phyloP scores from a whole-genome alignment of 75 land plant genomes.

The Sequoiadendron giganteum region DNA sequence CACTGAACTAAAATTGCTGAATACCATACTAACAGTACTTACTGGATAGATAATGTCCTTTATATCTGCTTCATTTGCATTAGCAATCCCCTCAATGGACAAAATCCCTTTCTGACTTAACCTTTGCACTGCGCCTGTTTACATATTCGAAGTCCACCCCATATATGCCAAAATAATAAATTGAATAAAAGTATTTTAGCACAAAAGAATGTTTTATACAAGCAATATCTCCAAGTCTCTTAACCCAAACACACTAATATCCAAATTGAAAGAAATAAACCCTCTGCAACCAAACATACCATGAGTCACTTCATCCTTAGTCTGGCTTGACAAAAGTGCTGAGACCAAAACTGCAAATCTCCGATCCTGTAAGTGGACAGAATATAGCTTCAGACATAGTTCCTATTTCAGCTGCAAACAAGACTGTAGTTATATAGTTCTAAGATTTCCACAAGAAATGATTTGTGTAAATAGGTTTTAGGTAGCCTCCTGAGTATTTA shows the following conservation, averaged over 20 bases:
- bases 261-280: background rate
- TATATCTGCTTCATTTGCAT: slow-evolving; percentile 60
- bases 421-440: background rate
- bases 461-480: background rate
- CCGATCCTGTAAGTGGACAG: slow-evolving; percentile 55
- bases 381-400: slow-evolving; percentile 4
- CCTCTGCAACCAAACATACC: slow-evolving; percentile 39
- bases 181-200: background rate
- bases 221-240: background rate
- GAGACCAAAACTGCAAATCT: slow-evolving; percentile 85
- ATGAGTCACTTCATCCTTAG: slow-evolving; percentile 85
- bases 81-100: slow-evolving; percentile 54
- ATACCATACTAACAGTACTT: background rate
- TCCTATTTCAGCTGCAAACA: background rate
- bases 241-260: background rate
- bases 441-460: background rate
- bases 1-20: background rate
- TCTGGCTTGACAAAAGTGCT: slow-evolving; percentile 89
- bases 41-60: slow-evolving; percentile 75
- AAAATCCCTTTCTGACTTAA: slow-evolving; percentile 58
- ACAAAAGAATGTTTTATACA: slow-evolving; percentile 5
- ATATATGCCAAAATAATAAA: background rate
- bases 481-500: background rate
- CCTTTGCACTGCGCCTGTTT: slow-evolving; percentile 72
- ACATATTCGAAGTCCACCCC: background rate